These are phyloP conservation scores for Nyctanthes arbortristis DNA, from an alignment of 257 asterid genomes.

Conservation along the genomic window DNA sequence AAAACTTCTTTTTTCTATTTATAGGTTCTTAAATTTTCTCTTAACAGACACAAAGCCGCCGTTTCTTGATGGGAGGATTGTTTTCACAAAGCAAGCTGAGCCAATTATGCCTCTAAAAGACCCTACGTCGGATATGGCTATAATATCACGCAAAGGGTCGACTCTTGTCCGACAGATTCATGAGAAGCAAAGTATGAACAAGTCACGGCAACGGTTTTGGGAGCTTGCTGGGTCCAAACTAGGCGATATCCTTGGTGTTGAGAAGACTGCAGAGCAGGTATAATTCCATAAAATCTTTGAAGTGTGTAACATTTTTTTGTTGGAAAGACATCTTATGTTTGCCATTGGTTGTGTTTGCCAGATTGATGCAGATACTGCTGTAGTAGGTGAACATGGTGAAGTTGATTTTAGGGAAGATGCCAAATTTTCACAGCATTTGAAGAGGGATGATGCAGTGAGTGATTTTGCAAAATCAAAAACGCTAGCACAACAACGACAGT, in stretches of 20 bases:
- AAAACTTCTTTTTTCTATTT: slow-evolving; percentile 8
- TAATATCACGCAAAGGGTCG: slow-evolving; percentile 95
- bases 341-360: slow-evolving; percentile 31
- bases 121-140: slow-evolving; percentile 99
- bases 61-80: slow-evolving; percentile 95
- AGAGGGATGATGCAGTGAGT: slow-evolving; percentile 78
- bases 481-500: slow-evolving; percentile 78
- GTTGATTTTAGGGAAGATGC: slow-evolving; percentile 95
- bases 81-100: slow-evolving; percentile 91
- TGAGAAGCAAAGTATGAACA: slow-evolving; percentile 88
- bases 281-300: slow-evolving; percentile 20
- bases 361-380: slow-evolving; percentile 99
- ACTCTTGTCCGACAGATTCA: slow-evolving; percentile 83
- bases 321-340: slow-evolving; percentile 24
- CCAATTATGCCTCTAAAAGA: slow-evolving; percentile 94
- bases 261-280: slow-evolving; percentile 92
- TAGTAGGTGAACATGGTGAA: slow-evolving; percentile 95
- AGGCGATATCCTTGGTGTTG: slow-evolving; percentile 95
- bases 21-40: slow-evolving; percentile 28
- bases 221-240: slow-evolving; percentile 98
- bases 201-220: slow-evolving; percentile 98
- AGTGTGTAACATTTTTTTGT: slow-evolving; percentile 5
- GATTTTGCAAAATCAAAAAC: slow-evolving; percentile 80
- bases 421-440: slow-evolving; percentile 86
- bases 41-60: slow-evolving; percentile 93